phyloP scores from a whole-genome alignment of 768 basidiomycete species.

The Auricularia sp. region DNA sequence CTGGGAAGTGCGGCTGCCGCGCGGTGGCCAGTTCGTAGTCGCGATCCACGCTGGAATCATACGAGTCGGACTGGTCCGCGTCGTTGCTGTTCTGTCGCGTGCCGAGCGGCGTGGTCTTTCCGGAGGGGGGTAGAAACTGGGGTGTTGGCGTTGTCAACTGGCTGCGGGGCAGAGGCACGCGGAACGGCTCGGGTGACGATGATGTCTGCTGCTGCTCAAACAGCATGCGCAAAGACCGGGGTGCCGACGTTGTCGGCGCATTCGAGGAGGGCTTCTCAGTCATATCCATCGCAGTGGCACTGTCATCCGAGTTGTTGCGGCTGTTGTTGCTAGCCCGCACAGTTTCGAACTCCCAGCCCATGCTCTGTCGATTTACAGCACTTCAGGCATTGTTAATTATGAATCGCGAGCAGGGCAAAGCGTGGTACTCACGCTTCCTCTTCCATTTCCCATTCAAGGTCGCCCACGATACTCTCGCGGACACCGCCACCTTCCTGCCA shows the following conservation, averaged over 20 bases:
- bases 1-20: neutral
- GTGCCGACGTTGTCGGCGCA: constrained; percentile 35
- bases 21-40: neutral
- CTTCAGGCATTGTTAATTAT: neutral
- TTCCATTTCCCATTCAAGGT: constrained; percentile 62
- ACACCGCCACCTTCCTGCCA: constrained; percentile 60
- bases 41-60: neutral
- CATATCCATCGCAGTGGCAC: neutral
- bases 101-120: constrained; percentile 24
- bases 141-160: constrained; percentile 7
- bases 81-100: constrained; percentile 11
- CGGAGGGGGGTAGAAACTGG: neutral
- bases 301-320: constrained; percentile 10
- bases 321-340: constrained; percentile 30
- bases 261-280: constrained; percentile 6
- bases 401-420: neutral
- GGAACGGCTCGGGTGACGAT: constrained; percentile 3
- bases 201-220: constrained; percentile 40
- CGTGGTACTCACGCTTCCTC: constrained; percentile 36
- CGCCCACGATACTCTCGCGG: constrained; percentile 65
- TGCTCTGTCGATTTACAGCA: neutral
- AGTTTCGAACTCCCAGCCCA: constrained; percentile 70
- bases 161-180: constrained; percentile 10
- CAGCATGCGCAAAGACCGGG: constrained; percentile 66
- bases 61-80: neutral